Evolutionary conservation across 139 green algal genomes (phyloP).

Genomic region (Auxenochlorella pyrenoidosa): DNA sequence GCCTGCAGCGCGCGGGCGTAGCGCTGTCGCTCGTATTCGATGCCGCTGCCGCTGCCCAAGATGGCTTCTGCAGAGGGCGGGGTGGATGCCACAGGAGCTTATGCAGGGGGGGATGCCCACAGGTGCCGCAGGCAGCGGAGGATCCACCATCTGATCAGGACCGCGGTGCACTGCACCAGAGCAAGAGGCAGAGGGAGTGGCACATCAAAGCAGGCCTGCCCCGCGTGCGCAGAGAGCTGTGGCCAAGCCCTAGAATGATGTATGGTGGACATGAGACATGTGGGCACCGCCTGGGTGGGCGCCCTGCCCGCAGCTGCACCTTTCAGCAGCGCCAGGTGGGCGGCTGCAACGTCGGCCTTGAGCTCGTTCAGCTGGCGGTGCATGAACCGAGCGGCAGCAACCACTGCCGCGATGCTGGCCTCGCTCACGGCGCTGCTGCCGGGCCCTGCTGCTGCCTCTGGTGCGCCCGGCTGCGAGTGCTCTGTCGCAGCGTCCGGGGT

Average conservation of each 20-base stretch:
- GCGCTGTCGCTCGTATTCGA: slow-evolving; percentile 42
- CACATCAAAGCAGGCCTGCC: too few species aligned
- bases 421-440: background rate
- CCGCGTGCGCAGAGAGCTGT: too few species aligned
- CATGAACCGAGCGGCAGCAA: slow-evolving; percentile 39
- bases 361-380: slow-evolving; percentile 39
- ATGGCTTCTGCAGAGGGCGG: slow-evolving; percentile 30
- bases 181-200: too few species aligned
- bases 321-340: slow-evolving; percentile 43
- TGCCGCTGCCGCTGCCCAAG: slow-evolving; percentile 16
- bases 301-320: background rate
- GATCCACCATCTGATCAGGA: background rate
- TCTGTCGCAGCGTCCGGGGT: background rate
- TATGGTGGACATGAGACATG: too few species aligned
- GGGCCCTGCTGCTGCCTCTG: background rate
- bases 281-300: too few species aligned
- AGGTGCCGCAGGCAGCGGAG: too few species aligned
- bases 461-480: background rate
- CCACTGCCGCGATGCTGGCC: slow-evolving; percentile 10
- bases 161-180: background rate
- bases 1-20: slow-evolving; percentile 21
- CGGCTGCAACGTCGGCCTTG: slow-evolving; percentile 27
- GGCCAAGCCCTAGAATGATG: too few species aligned
- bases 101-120: too few species aligned
- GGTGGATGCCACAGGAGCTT: background rate